These are phyloP conservation scores for Polytrichum commune DNA, from an alignment of 225 moss, liverwort and hornwort species.

Conservation along the genomic window DNA sequence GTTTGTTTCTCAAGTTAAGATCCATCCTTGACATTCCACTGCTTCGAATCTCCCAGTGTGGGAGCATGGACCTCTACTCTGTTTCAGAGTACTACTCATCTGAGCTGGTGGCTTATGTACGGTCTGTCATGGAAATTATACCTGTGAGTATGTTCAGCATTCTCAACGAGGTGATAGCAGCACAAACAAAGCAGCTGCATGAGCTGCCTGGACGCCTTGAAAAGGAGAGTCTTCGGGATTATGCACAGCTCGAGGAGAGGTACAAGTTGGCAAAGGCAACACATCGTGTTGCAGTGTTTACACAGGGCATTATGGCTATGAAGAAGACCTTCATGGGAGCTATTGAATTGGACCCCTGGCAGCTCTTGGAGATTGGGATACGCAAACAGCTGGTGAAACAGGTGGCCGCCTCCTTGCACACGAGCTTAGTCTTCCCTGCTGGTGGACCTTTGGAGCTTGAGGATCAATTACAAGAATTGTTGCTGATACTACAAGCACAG, in stretches of 20 bases:
- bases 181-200: conserved; percentile 72
- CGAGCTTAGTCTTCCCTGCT: conserved; percentile 65
- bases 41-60: conserved; percentile 91
- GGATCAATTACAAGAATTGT: conserved; percentile 69
- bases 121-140: conserved; percentile 83
- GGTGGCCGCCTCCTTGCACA: conserved; percentile 70
- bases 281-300: conserved; percentile 94
- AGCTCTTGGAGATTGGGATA: conserved; percentile 91
- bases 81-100: conserved; percentile 98
- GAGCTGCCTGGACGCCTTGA: conserved; percentile 92
- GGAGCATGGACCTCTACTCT: conserved; percentile 93
- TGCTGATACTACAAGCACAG: conserved; percentile 61
- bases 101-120: conserved; percentile 88
- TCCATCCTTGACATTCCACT: conserved; percentile 94
- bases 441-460: conserved; percentile 57
- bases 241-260: conserved; percentile 87
- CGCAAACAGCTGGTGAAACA: conserved; percentile 96
- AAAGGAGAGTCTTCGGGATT: conserved; percentile 82
- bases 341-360: conserved; percentile 96
- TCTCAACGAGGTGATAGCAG: conserved; percentile 84
- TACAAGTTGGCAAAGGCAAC: conserved; percentile 92
- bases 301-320: conserved; percentile 99
- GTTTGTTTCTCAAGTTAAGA: conserved; percentile 94
- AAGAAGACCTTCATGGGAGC: conserved; percentile 94
- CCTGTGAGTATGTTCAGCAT: conserved; percentile 96